These are phyloP conservation scores for Mycena haematopus DNA, from an alignment of 768 basidiomycete species.

Conservation along the genomic window DNA sequence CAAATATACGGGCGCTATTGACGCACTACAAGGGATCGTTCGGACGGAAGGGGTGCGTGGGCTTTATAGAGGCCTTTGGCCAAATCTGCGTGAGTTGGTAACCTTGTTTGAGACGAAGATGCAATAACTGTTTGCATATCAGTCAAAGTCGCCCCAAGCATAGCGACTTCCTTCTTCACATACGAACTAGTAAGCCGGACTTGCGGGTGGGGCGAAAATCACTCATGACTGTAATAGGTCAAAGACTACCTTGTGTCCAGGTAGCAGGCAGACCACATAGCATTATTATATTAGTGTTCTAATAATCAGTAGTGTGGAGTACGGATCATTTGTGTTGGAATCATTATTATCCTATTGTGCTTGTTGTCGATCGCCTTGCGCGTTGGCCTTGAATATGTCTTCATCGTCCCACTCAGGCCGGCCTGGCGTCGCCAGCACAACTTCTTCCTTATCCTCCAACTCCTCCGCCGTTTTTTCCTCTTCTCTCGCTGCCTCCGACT, in stretches of 20 bases:
- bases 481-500: conserved; percentile 5
- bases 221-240: conserved; percentile 29
- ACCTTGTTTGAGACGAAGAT: conserved; percentile 12
- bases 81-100: conserved; percentile 69
- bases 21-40: conserved; percentile 75
- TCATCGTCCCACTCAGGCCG: conserved; percentile 19
- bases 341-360: background rate
- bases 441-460: conserved; percentile 26
- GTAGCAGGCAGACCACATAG: conserved; percentile 16
- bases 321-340: background rate
- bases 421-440: conserved; percentile 24
- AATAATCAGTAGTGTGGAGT: background rate
- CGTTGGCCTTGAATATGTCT: conserved; percentile 5
- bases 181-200: conserved; percentile 63
- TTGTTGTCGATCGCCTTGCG: conserved; percentile 1
- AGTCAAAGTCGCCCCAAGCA: conserved; percentile 93
- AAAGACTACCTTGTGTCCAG: conserved; percentile 47
- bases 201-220: background rate
- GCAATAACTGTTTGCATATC: conserved; percentile 25
- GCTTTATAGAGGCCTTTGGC: conserved; percentile 88
- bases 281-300: conserved; percentile 12
- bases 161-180: conserved; percentile 85
- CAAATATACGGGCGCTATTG: conserved; percentile 81
- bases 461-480: conserved; percentile 22
- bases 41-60: conserved; percentile 77